Conservation (phyloP, 2,329 filamentous ascomycete genomes). For the Arachnomyces sp. region DNA sequence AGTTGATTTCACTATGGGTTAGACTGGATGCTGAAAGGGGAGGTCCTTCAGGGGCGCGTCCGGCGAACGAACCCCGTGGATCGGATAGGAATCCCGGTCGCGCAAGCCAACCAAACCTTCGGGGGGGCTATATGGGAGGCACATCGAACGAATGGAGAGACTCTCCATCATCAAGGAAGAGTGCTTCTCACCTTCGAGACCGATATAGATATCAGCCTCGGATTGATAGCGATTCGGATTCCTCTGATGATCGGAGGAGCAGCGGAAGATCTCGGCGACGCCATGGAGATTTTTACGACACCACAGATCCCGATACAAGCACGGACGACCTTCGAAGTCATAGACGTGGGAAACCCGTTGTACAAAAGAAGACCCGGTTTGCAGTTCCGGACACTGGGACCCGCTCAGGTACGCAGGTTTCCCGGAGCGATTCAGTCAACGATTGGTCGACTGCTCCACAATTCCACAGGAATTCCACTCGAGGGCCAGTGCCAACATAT, state of each 20-base stretch:
- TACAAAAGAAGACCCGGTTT: not conserved
- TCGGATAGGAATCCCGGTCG: constrained; percentile 18
- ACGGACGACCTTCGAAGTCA: not conserved
- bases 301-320: constrained; percentile 2
- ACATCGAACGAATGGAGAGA: constrained; percentile 29
- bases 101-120: constrained; percentile 13
- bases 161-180: constrained; percentile 28
- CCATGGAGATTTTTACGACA: constrained; percentile 10
- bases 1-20: constrained; percentile 23
- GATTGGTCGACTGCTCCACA: constrained; percentile 1
- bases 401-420: not conserved
- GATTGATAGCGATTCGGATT: constrained; percentile 28
- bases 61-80: constrained; percentile 15
- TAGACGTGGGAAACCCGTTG: constrained; percentile 1
- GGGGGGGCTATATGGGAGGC: constrained; percentile 29
- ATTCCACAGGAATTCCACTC: not conserved
- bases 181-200: constrained; percentile 22
- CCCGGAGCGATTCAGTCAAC: no score
- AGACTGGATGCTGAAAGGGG: constrained; percentile 13
- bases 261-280: constrained; percentile 5
- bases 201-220: constrained; percentile 29
- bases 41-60: not conserved
- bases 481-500: not conserved
- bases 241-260: constrained; percentile 13
- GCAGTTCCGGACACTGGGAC: not conserved